Percentiles rank a stretch among this genome's conserved stretches.
Evolutionary conservation across 2,329 filamentous ascomycete species (phyloP).

Genomic region (Leptographium flavum): DNA sequence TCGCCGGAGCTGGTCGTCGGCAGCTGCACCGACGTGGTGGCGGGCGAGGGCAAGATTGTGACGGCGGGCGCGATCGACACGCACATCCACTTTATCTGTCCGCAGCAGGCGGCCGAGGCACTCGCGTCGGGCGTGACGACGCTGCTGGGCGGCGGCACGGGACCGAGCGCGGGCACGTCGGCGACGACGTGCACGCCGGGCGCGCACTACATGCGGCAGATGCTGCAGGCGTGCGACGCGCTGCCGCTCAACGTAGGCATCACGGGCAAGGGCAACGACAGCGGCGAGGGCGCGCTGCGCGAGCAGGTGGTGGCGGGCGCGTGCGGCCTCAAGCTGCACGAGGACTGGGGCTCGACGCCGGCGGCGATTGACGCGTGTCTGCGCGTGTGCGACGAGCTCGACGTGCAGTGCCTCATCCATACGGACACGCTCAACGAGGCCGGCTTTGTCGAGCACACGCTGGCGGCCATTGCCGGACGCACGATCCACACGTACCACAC

Average conservation of each 20-base stretch:
- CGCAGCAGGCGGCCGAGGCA: constrained; percentile 75
- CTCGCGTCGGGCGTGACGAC: constrained; percentile 80
- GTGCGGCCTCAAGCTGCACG: constrained; percentile 84
- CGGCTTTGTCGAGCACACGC: constrained; percentile 88
- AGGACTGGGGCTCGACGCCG: constrained; percentile 90
- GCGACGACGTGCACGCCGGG: constrained; percentile 91
- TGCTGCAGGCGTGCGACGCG: constrained; percentile 75
- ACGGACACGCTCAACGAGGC: constrained; percentile 95
- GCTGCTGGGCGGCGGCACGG: constrained; percentile 79
- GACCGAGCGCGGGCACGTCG: constrained; percentile 79
- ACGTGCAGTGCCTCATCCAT: constrained; percentile 88
- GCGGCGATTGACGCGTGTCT: constrained; percentile 83
- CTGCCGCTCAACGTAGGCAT: constrained; percentile 82
- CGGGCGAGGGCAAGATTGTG: constrained; percentile 78
- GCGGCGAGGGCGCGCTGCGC: constrained; percentile 50
- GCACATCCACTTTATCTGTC: constrained; percentile 91
- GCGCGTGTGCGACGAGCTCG: constrained; percentile 73
- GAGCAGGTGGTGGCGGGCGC: constrained; percentile 75
- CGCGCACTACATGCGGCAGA: constrained; percentile 66
- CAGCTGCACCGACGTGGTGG: constrained; percentile 80
- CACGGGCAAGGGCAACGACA: constrained; percentile 89
- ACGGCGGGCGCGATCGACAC: constrained; percentile 83
- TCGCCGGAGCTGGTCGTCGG: constrained; percentile 64
- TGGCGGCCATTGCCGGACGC: constrained; percentile 70
- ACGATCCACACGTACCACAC: constrained; percentile 96